Conservation (phyloP, 2,329 filamentous ascomycete genomes). For the Allantophomopsis cytisporea region DNA sequence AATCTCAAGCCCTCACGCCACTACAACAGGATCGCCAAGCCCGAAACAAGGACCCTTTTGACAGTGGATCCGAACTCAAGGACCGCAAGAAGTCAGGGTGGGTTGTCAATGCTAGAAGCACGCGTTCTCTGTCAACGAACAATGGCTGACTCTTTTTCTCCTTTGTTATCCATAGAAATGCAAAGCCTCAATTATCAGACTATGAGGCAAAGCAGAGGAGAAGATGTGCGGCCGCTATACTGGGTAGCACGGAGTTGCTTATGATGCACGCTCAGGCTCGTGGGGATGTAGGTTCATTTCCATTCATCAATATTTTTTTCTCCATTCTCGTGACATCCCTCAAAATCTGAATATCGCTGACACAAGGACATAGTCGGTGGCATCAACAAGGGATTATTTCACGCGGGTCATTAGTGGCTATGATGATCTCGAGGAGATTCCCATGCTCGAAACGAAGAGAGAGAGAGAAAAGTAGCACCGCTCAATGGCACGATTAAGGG, state of each 20-base stretch:
- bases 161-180: not conserved
- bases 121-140: slow-evolving; percentile 2
- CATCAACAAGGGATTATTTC: slow-evolving; percentile 40
- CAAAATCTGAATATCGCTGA: not conserved
- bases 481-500: no score
- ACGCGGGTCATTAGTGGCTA: slow-evolving; percentile 40
- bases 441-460: no score
- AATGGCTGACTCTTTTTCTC: not conserved
- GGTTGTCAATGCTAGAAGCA: not conserved
- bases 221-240: slow-evolving; percentile 35
- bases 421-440: slow-evolving; percentile 15
- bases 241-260: slow-evolving; percentile 42
- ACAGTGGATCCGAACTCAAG: slow-evolving; percentile 15
- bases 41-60: slow-evolving; percentile 41
- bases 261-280: slow-evolving; percentile 43
- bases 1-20: slow-evolving; percentile 21
- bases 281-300: slow-evolving; percentile 31
- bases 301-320: slow-evolving; percentile 1
- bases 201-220: slow-evolving; percentile 11
- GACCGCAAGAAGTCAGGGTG: slow-evolving; percentile 8
- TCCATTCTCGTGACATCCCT: not conserved
- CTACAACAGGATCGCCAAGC: slow-evolving; percentile 44
- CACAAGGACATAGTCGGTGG: slow-evolving; percentile 31
- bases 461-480: no score
- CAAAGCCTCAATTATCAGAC: no score